Evolutionary conservation across 257 asterid genomes (phyloP).

Genomic region (Solanum etuberosum): DNA sequence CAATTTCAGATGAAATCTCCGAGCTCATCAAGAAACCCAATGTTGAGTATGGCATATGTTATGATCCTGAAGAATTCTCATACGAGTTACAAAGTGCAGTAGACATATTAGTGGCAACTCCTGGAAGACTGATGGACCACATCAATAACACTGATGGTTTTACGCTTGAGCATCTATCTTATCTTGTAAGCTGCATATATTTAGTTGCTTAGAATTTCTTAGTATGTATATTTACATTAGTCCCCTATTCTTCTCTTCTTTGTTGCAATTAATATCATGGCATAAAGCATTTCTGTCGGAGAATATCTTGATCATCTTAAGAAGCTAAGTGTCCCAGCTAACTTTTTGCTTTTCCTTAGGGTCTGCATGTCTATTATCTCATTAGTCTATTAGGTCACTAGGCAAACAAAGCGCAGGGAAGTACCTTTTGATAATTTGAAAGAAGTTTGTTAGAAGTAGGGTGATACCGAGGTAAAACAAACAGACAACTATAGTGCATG

Average conservation of each 20-base stretch:
- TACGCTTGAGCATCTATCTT: conserved; percentile 79
- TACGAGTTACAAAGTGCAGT: conserved; percentile 52
- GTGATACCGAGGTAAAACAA: background rate
- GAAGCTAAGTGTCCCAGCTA: background rate
- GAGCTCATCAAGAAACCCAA: conserved; percentile 63
- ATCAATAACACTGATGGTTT: conserved; percentile 81
- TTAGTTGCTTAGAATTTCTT: background rate
- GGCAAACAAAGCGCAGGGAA: background rate
- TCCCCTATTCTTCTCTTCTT: background rate
- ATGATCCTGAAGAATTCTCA: conserved; percentile 34
- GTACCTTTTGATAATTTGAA: background rate
- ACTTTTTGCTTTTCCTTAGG: background rate
- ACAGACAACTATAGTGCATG: background rate
- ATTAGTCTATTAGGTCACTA: background rate
- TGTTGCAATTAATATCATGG: background rate
- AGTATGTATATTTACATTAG: background rate
- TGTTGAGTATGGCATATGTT: conserved; percentile 30
- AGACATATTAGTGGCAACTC: conserved; percentile 94
- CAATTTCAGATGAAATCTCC: conserved; percentile 78
- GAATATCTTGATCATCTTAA: background rate
- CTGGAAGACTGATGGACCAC: conserved; percentile 93
- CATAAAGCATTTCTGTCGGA: background rate
- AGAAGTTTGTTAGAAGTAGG: background rate
- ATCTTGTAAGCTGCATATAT: conserved; percentile 51
- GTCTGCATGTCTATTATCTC: background rate